Percentiles rank a stretch among this genome's conserved stretches.
phyloP scores from a whole-genome alignment of 148 eudicot species.

The Heliosperma pusillum region DNA sequence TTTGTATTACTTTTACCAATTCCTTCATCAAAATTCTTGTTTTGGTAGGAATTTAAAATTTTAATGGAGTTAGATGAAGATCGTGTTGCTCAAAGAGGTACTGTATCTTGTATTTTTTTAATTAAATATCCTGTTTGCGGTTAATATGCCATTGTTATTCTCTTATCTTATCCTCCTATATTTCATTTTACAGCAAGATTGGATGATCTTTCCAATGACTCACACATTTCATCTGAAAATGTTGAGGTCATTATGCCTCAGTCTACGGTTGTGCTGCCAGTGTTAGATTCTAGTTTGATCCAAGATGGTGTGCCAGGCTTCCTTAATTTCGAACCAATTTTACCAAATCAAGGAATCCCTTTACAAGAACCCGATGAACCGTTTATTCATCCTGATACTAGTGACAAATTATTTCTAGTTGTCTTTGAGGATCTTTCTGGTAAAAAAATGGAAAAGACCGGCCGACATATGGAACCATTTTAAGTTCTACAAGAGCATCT shows the following conservation, averaged over 20 bases:
- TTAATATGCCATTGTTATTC: neutral
- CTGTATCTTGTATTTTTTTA: too few species aligned
- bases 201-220: neutral
- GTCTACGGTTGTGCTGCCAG: neutral
- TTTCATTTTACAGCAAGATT: neutral
- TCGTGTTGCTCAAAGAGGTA: neutral
- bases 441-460: neutral
- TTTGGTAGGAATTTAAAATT: too few species aligned
- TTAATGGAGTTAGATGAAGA: neutral
- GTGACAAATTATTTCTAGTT: neutral
- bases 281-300: neutral
- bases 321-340: neutral
- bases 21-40: too few species aligned
- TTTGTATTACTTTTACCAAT: too few species aligned
- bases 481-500: neutral
- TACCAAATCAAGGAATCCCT: neutral
- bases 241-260: neutral
- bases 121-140: neutral
- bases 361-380: constrained; percentile 9
- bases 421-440: neutral
- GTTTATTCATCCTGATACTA: neutral
- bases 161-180: neutral
- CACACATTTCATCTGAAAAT: neutral
- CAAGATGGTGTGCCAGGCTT: neutral
- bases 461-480: neutral